These are phyloP conservation scores for Neobulgaria alba DNA, from an alignment of 2,329 filamentous ascomycete genomes.

Conservation along the genomic window DNA sequence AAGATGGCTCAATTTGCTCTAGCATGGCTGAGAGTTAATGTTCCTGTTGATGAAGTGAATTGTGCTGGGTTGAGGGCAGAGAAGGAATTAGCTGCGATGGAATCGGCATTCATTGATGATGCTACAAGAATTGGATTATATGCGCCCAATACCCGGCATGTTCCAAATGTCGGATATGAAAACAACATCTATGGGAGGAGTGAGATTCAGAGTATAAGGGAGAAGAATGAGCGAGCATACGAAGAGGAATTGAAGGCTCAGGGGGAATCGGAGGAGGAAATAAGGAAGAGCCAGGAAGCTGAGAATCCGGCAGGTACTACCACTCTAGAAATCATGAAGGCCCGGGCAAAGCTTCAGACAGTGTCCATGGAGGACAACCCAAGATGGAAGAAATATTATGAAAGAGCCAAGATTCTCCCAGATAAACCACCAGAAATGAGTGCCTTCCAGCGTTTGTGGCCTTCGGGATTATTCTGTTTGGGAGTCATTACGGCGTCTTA, in stretches of 20 bases:
- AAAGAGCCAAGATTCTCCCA: conserved; percentile 41
- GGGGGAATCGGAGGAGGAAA: conserved; percentile 35
- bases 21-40: conserved; percentile 44
- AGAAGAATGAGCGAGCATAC: conserved; percentile 37
- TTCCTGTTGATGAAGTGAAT: conserved; percentile 50
- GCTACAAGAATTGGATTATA: conserved; percentile 25
- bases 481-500: conserved; percentile 37
- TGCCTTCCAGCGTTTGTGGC: conserved; percentile 45
- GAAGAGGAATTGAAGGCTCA: conserved; percentile 39
- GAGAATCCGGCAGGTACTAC: conserved; percentile 24
- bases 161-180: too few species aligned
- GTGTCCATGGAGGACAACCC: conserved; percentile 22
- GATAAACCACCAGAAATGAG: conserved; percentile 43
- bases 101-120: conserved; percentile 29
- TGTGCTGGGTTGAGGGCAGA: conserved; percentile 55
- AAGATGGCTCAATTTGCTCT: conserved; percentile 39
- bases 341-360: conserved; percentile 21
- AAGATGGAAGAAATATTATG: conserved; percentile 26
- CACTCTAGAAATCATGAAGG: conserved; percentile 14
- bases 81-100: conserved; percentile 49
- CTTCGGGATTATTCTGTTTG: conserved; percentile 41
- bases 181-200: conserved; percentile 48
- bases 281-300: conserved; percentile 34
- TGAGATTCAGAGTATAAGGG: conserved; percentile 47
- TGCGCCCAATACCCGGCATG: conserved; percentile 25